Base-by-base conservation (phyloP, 768 basidiomycete genomes). In the Podaxis mareebaensis region DNA sequence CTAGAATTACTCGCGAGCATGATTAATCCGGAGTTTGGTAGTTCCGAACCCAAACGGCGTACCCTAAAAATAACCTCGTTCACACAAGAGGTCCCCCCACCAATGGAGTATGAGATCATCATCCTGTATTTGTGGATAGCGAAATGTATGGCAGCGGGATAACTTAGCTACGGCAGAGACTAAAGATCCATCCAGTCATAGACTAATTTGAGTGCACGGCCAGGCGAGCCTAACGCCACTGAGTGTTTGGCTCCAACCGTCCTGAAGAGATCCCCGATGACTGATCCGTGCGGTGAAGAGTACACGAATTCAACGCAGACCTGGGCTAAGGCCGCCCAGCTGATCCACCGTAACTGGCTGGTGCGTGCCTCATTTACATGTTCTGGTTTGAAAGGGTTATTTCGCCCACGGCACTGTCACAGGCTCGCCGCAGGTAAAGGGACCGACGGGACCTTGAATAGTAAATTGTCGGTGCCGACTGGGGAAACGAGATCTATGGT, bases 391-490 rank as follows among this genome's bases (percentile, higher is more conserved):
- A 48, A 49, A 10, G 36, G 12, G 22, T 13, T n/a, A 22, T 28
- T 53, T 44, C 36, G n/a, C 49, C 28, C 53, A 22, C 30, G 38
- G 17, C 46, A 38, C n/a, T 46, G 15, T 10, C 38, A 10, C 12
- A 22, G 15, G 15, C 52, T 38, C 39, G 54, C 54, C 54, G 36
- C 54, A 15, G 54, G 20, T 56, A 22, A 36, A 20, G 54, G 12
- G 38, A 56, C 54, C 54, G 54, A 42, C 54, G 54, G 39, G 10
- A 38, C 24, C 38, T 39, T 11, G 38, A 39, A 39, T 22, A 26
- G 26, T 56, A 42, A 39, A 26, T 24, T 5, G 46, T 59, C 58
- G 58, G 58, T 59, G n/a, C 58, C 58, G 58, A 59, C 46, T 24
- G 33, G 44, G 46, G 40, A 33, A 59, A 59, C 42, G 28, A 40